Base-by-base conservation (phyloP, 805 yeast species). In the Priceomyces medius region DNA sequence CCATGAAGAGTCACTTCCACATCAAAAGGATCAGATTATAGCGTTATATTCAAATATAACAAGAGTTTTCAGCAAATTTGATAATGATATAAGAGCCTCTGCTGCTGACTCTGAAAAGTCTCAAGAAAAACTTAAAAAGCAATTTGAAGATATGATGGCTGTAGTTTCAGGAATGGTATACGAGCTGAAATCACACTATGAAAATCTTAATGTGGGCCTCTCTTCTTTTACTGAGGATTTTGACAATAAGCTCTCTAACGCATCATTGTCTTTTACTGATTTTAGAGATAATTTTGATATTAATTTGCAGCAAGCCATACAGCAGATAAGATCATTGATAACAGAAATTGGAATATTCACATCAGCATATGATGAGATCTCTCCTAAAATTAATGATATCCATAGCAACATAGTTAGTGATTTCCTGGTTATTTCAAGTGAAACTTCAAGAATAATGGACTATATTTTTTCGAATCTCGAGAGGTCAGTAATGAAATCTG, bases 1-100 rank as follows among this genome's bases (percentile, higher is more conserved):
- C 50, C 59, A 62, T 45, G 80, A 77, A 42, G 73, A 76, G 35
- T 64, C 78, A 0, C 46, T 74, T 1, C 81, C 82, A 0, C 76
- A 55, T 49, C 78, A 77, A 43, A 77, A 77, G 47, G 77, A 75
- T 24, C 78, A 74, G 41, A 65, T 79, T 0, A 43, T 78, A 37
- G 54, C 60, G 9, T 49, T 77, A 27, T 79, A 75, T 48, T 36
- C 67, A 12, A 77, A 79, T 44, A 67, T 80, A 8, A 77, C 83
- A 0, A 42, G 42, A 18, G 18, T 53, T 2, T 50, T 54, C 32
- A 39, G 44, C 7, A 40, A 41, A 14, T 36, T 51, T 26, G 31
- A 31, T 26, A 10, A 33, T 7, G 48, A 50, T 21, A 29, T 49
- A 20, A 33, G 35, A 7, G 14, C 14, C 12, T 45, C 49, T 16